Base-by-base conservation (phyloP, 192 early-diverging fungal genomes). In the Coemansia sp. region DNA sequence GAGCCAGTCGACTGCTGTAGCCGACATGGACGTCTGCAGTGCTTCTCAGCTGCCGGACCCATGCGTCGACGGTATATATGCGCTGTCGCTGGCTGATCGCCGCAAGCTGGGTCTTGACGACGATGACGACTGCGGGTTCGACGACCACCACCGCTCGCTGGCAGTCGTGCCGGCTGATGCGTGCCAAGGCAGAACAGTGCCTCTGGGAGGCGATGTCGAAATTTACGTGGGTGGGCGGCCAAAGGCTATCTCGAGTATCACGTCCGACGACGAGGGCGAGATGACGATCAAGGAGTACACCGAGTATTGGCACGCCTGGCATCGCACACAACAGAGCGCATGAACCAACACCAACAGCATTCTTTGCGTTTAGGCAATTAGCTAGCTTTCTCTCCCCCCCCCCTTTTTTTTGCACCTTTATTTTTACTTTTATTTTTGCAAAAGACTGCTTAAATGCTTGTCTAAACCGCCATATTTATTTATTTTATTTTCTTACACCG, bases 231-330 rank as follows among this genome's bases (percentile, higher is more conserved):
- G 57, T 22, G 77, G 77, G 27, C 64, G 61, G 31, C 51, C 68
- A 37, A 80, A 80, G 72, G 65, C 68, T 2, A 61, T 74, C 5
- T 46, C 59, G 32, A 56, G 59, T 27, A 36, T 80, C 14, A 80
- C 77, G 6, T 19, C 60, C 8, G 68, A 74, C 5, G 77, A 80
- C 36, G 77, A 80, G 38, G 61, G 42, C n/a, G 51, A 38, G 12
- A 80, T 80, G 77, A 24, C 72, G 24, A 60, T 67, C 8, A 46
- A 58, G 17, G 77, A 80, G 72, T 80, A 80, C 51, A 36, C 68
- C 0, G 61, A 62, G 7, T 80, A 80, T 72, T 80, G 77, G 77
- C 54, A 71, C 31, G 58, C 58, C 24, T 71, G 72, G 77, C 77
- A 70, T 39, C 61, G 42, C 42, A 20, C 3, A 14, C 53, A 31